Evolutionary conservation across 1,139 yeast species (phyloP), one percentile per base, ranked within the genome.

Genomic region (Tardiomyces digboiensis): DNA sequence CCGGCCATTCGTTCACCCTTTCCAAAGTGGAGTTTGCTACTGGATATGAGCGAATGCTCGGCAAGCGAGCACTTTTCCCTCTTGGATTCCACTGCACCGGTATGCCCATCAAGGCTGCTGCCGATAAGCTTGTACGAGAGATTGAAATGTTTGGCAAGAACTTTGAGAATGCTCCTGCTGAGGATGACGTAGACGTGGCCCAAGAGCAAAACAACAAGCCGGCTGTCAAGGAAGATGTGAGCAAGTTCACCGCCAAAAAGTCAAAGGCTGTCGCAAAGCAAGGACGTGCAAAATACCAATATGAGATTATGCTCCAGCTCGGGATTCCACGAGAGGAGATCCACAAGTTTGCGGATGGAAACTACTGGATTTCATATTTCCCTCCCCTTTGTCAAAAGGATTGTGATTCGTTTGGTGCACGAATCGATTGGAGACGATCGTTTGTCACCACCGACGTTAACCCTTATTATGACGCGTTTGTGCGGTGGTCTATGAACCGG

Each of bases 41-140:
- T 46, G 97, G 98, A 46, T 93, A 83, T 61, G 96, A 91, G 68
- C 80, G 97, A 67, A 84, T 93, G 91, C 75, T 76, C 59, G 97
- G 97, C 53, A 87, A 84, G 67, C 77, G 84, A 57, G 96, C 97
- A 29, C 71, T 91, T 51, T 91, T 87, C 70, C 98, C 99, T 43
- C 75, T 93, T 49, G 99, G 98, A 44, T 91, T 91, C 81, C 99
- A 91, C 68, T 93, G 98, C 75, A 91, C 98, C 39, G 99, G 99
- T 73, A 84, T 91, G 97, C 98, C 99, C 46, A 93, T 91, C 64
- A 83, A 68, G 70, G 91, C 98, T 16, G 78, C 96, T 59, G 98
- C 99, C 41, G 99, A 91, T 68, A 91, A 91, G 68, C 76, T 93
- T 58, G 78, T 80, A 60, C 79, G 98, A 65, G 98, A 91, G 72